These are phyloP conservation scores for Cercospora sesami DNA, from an alignment of 2,329 filamentous ascomycete genomes.

Conservation along the genomic window DNA sequence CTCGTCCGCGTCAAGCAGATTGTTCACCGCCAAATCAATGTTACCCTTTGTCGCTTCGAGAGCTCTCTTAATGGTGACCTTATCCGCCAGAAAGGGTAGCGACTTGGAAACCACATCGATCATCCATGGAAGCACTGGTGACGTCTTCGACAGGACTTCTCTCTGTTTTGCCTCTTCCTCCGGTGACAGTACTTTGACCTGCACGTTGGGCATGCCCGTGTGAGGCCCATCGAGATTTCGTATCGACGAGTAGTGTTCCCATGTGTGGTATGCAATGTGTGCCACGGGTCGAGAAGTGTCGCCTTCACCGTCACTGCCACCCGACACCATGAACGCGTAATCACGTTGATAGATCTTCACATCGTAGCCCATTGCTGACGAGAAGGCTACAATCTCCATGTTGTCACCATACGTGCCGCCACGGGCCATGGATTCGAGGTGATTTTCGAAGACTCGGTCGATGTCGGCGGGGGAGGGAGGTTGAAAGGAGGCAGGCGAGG, in stretches of 20 bases:
- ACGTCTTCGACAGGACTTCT: slow-evolving; percentile 41
- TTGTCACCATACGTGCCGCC: slow-evolving; percentile 65
- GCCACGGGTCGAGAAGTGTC: slow-evolving; percentile 42
- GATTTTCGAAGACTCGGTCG: slow-evolving; percentile 54
- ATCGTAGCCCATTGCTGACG: slow-evolving; percentile 60
- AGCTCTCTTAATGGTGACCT: slow-evolving; percentile 53
- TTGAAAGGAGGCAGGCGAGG: slow-evolving; percentile 47
- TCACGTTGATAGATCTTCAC: slow-evolving; percentile 63
- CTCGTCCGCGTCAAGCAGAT: slow-evolving; percentile 53
- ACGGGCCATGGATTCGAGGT: slow-evolving; percentile 61
- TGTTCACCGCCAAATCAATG: slow-evolving; percentile 55
- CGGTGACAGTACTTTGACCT: slow-evolving; percentile 39
- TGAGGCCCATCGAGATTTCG: slow-evolving; percentile 61
- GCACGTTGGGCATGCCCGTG: slow-evolving; percentile 55
- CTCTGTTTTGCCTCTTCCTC: slow-evolving; percentile 45
- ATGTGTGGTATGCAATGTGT: slow-evolving; percentile 54
- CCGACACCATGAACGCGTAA: slow-evolving; percentile 53
- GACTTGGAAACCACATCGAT: slow-evolving; percentile 55
- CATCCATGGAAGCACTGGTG: slow-evolving; percentile 56
- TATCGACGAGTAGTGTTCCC: slow-evolving; percentile 68
- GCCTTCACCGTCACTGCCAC: slow-evolving; percentile 37
- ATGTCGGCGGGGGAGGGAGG: slow-evolving; percentile 56
- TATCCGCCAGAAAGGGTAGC: slow-evolving; percentile 53
- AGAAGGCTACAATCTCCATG: slow-evolving; percentile 67
- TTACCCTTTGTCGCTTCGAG: slow-evolving; percentile 56